Percentiles rank a stretch among this genome's conserved stretches.
These are phyloP conservation scores for Lenwebbia sp. DNA, from an alignment of 345 rosid species.

Conservation along the genomic window DNA sequence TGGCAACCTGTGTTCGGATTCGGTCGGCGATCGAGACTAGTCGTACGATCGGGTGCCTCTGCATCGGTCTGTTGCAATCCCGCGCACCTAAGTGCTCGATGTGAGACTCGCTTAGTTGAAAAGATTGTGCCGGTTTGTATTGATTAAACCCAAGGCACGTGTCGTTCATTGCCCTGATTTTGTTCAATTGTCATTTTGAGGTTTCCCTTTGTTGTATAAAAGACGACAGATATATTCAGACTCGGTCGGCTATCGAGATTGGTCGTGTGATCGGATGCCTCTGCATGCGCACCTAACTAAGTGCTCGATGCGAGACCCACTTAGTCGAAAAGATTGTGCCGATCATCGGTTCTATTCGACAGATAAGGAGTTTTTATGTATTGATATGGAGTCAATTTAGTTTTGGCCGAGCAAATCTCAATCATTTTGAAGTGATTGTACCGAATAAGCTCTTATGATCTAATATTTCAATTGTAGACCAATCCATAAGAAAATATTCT, in stretches of 20 bases:
- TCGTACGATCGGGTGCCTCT: not conserved
- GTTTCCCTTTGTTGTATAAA: not conserved
- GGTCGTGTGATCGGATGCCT: not conserved
- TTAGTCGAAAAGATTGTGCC: accelerated
- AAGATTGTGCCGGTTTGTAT: not conserved
- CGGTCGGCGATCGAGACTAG: not conserved
- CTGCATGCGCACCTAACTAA: not conserved
- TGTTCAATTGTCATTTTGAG: not conserved
- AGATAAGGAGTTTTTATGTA: not conserved
- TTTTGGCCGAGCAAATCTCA: not conserved
- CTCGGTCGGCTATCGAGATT: not conserved
- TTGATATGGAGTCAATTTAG: not conserved
- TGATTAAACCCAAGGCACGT: not conserved
- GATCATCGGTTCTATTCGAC: not conserved
- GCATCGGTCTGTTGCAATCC: not conserved
- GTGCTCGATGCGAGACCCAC: not conserved
- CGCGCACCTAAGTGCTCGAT: not conserved
- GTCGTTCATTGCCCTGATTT: not conserved
- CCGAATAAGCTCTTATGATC: not conserved
- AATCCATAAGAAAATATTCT: not conserved
- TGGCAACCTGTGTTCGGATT: not conserved
- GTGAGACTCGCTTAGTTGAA: accelerated
- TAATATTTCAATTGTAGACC: not conserved
- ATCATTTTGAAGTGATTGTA: not conserved
- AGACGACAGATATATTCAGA: not conserved